Base-by-base conservation (phyloP, 805 yeast species). In the Spathaspora arborariae region DNA sequence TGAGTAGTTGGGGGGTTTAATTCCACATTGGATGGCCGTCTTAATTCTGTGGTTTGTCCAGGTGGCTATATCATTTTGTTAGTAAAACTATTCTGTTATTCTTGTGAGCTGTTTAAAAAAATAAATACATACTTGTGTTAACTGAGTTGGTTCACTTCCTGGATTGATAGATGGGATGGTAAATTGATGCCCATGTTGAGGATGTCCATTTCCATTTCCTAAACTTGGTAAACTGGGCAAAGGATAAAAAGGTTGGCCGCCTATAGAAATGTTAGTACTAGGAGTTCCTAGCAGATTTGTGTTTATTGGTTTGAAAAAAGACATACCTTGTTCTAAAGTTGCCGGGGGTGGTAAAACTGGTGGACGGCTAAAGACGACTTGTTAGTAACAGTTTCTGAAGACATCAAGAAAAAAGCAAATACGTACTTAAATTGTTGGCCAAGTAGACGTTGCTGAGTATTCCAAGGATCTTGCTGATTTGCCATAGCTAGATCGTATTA, bases 271-370 rank as follows among this genome's bases (percentile, higher is more conserved):
- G 67, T 62, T 62, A 60, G 67, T 59, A 58, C 33, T 9, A 18
- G 8, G 11, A 30, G 18, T 15, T 3, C 35, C n/a, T 30, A 16
- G 18, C 35, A 15, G 18, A 30, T 13, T 13, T 30, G 8, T 10
- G 35, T 15, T 13, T 13, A 13, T 3, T 30, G 15, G 18, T 4
- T 18, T 36, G 39, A 18, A 18, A 18, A 36, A 10, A 34, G 19
- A 16, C 76, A 45, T 71, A 72, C 79, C 76, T 46, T 76, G 66
- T 55, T 77, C 81, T 51, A 77, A 65, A 36, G 74, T 64, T 15
- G 79, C 78, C 15, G 84, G 84, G 10, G 84, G 83, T 5, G 84
- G 84, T 50, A 80, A 67, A 15, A 79, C 82, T 9, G 83, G 83
- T 5, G 82, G 80, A 57, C 80, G 82, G 54, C 82, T 78, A 50